phyloP scores from a whole-genome alignment of 108 stramenopile species.

The Nannochloropsis granulata region DNA sequence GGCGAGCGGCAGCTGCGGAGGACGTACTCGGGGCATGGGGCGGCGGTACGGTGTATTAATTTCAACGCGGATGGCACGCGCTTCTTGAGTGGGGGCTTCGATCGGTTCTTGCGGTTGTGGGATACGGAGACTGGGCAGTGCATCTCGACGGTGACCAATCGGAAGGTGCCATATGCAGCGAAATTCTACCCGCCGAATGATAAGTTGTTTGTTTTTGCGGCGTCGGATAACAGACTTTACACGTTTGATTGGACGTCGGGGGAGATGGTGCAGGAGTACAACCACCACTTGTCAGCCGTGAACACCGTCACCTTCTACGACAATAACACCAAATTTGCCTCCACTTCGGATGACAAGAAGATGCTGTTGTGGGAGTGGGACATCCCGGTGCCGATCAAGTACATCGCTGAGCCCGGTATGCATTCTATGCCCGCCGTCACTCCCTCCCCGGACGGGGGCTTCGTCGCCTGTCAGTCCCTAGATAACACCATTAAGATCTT shows the following conservation, averaged over 20 bases:
- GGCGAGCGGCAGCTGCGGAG: slow-evolving; percentile 51
- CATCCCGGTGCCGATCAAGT: slow-evolving; percentile 96
- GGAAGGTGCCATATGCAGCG: slow-evolving; percentile 79
- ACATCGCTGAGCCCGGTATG: slow-evolving; percentile 97
- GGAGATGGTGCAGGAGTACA: slow-evolving; percentile 95
- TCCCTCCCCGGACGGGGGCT: slow-evolving; percentile 63
- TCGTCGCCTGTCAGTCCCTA: slow-evolving; percentile 56
- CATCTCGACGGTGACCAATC: slow-evolving; percentile 63
- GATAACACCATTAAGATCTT: slow-evolving; percentile 92
- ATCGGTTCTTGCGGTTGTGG: slow-evolving; percentile 85
- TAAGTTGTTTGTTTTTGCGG: slow-evolving; percentile 85
- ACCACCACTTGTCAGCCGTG: slow-evolving; percentile 90
- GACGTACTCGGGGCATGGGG: slow-evolving; percentile 83
- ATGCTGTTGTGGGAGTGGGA: slow-evolving; percentile 96
- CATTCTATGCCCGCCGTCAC: slow-evolving; percentile 87
- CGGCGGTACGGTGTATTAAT: slow-evolving; percentile 75
- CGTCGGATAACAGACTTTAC: slow-evolving; percentile 59
- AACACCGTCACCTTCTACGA: slow-evolving; percentile 92
- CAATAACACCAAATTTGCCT: slow-evolving; percentile 72
- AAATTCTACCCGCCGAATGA: slow-evolving; percentile 88
- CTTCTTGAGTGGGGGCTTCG: slow-evolving; percentile 78
- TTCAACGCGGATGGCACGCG: slow-evolving; percentile 62
- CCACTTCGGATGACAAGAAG: slow-evolving; percentile 94
- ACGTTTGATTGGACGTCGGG: slow-evolving; percentile 64
- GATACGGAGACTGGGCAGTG: slow-evolving; percentile 82